These are phyloP conservation scores for Heracleum sosnowskyi DNA, from an alignment of 129 eudicot species.

Conservation along the genomic window DNA sequence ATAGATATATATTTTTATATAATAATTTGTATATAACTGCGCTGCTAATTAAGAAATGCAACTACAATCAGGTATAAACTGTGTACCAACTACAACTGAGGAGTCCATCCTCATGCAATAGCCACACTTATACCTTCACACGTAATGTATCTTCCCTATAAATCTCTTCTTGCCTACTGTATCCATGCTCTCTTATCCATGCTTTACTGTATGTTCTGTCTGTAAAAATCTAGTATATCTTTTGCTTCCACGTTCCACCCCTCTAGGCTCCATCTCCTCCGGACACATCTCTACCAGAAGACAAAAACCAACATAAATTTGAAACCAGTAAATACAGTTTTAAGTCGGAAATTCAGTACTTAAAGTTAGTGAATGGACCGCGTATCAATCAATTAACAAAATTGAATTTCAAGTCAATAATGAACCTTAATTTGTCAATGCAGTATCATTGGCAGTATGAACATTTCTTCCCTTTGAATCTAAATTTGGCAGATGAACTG, in stretches of 20 bases:
- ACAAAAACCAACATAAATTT: background rate
- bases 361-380: background rate
- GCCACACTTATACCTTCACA: slow-evolving; percentile 2
- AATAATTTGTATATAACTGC: background rate
- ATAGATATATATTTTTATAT: too few relatives aligned
- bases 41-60: background rate
- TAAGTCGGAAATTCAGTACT: background rate
- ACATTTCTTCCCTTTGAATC: background rate
- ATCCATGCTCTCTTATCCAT: background rate
- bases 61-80: background rate
- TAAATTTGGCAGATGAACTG: too few relatives aligned
- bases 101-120: background rate
- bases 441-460: background rate
- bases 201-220: too few relatives aligned
- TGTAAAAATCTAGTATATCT: background rate
- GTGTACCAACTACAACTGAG: background rate
- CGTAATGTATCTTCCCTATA: background rate
- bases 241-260: background rate
- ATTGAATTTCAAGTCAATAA: background rate
- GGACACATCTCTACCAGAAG: background rate
- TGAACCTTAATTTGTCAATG: slow-evolving; percentile 9
- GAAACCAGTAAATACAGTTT: background rate
- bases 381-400: background rate
- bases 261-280: background rate
- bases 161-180: background rate